A percentile compares a stretch with the other conserved stretches of the same genome.
Evolutionary conservation across 139 green algal genomes (phyloP).

Genomic region (Desmodesmus armatus): DNA sequence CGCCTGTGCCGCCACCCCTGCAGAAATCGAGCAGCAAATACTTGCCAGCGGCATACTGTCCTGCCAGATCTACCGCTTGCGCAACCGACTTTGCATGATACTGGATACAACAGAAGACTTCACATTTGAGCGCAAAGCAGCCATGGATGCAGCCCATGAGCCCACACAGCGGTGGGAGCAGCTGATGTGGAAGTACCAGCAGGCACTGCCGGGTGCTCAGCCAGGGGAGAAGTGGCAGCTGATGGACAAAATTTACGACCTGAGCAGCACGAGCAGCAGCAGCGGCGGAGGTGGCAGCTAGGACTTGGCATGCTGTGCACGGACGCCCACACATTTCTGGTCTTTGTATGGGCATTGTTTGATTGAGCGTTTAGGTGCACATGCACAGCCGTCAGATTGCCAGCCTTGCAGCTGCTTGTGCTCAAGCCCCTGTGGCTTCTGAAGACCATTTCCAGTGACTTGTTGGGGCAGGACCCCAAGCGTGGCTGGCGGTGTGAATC

Average conservation of each 20-base stretch:
- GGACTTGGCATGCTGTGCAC: too few species aligned
- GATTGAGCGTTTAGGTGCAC: too few species aligned
- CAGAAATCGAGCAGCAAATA: conserved; percentile 8
- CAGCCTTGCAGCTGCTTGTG: too few species aligned
- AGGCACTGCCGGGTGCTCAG: background rate
- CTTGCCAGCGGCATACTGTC: background rate
- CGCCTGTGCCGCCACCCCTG: too few species aligned
- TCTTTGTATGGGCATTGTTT: too few species aligned
- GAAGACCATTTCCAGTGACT: too few species aligned
- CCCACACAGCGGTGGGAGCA: background rate
- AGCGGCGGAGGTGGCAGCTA: too few species aligned
- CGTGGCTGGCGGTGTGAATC: too few species aligned
- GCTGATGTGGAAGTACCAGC: conserved; percentile 26
- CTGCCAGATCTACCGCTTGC: conserved; percentile 13
- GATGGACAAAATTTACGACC: conserved; percentile 8
- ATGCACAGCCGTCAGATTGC: too few species aligned
- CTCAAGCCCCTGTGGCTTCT: too few species aligned
- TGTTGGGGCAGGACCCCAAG: too few species aligned
- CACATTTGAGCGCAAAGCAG: background rate
- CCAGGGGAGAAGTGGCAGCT: background rate
- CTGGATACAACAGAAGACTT: background rate
- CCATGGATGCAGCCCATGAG: background rate
- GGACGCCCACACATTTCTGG: too few species aligned
- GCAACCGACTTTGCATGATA: conserved; percentile 8
- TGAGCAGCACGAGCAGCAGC: background rate